Evolutionary conservation across 2,329 filamentous ascomycete genomes (phyloP), one percentile per base, ranked within the genome.

Genomic region (Colletotrichum trifolii): DNA sequence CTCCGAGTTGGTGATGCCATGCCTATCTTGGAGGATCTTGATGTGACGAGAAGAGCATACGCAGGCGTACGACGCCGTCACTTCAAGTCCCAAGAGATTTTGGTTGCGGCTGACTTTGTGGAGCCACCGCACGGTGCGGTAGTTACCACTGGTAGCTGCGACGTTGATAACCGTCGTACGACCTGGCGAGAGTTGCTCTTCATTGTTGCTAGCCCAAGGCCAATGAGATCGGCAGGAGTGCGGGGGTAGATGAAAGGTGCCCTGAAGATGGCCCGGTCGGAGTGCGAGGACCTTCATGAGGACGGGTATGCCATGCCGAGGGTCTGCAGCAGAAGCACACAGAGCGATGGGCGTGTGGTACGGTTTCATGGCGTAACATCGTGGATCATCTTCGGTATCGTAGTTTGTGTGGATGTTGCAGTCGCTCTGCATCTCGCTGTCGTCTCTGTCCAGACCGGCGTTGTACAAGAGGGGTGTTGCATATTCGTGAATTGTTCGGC

Each of bases 351-450:
- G 45, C 1, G 12, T 38, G 11, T 15, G 17, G 45, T 57, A 57
- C 6, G 54, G 54, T 13, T 46, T 12, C 0, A 42, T 4, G 8
- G 6, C 9, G 38, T 57, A 57, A 11, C 49, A 34, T 8, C 54
- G 36, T 2, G 36, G 13, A n/a, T 5, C 13, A 8, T 57, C 54
- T 6, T 57, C 35, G 10, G 35, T 33, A 8, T 57, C 45, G 45
- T 48, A 57, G 45, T 57, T 48, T 48, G 54, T 57, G 9, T 48
- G 42, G 35, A 57, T 48, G 36, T 57, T 57, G 45, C 17, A 40
- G 45, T 36, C 49, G 15, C 54, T 57, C 25, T 57, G 54, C 6
- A 57, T 45, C 35, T 57, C 54, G 4, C 8, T 35, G 12, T 57
- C 54, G 11, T 57, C 54, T n/a, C 43, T 57, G 10, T 35, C 25